Evolutionary conservation across 2,329 filamentous ascomycete genomes (phyloP), one percentile per base, ranked within the genome.

Genomic region (Aspergillus phoenicis): DNA sequence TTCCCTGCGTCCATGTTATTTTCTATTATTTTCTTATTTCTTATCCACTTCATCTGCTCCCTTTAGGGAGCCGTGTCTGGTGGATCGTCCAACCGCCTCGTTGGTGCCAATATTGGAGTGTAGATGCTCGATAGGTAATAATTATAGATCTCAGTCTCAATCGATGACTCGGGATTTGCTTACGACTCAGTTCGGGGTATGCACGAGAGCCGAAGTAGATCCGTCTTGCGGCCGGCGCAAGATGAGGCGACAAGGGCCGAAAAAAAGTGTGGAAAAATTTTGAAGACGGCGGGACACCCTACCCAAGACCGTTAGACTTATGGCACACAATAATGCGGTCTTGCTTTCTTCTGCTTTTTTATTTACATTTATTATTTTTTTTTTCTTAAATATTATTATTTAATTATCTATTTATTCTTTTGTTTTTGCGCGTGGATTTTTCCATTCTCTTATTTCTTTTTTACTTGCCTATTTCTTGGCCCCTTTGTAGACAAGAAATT

Each of bases 141-240:
- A 36, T 22, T 38, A 39, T 53, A 53, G 51, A 53, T 53, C 51
- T 39, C 11, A 15, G 33, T 15, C 28, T 38, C 53, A 22, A 56
- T 41, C 26, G 53, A 43, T n/a, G 33, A 20, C 17, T 22, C 53
- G 53, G 53, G 53, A 47, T 56, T 56, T 56, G 53, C 39, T 56
- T 56, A 47, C 53, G 39, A 56, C 53, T 47, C 20, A 17, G 10
- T 33, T 36, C 53, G 53, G 53, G n/a, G 53, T 36, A 45, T 56
- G 53, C 41, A 47, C n/a, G 41, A 30, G 28, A 47, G 17, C 53
- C 53, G 53, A 56, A 33, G 53, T 56, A 56, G 53, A 56, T 56
- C 53, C 53, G 53, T 56, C 53, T 56, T 30, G 39, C 39, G 53
- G 39, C 43, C 53, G 53, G 39, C 24, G 36, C 17, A 28, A 51